Base-by-base conservation (phyloP, 305 asterid genomes). In the Nicotiana rustica region DNA sequence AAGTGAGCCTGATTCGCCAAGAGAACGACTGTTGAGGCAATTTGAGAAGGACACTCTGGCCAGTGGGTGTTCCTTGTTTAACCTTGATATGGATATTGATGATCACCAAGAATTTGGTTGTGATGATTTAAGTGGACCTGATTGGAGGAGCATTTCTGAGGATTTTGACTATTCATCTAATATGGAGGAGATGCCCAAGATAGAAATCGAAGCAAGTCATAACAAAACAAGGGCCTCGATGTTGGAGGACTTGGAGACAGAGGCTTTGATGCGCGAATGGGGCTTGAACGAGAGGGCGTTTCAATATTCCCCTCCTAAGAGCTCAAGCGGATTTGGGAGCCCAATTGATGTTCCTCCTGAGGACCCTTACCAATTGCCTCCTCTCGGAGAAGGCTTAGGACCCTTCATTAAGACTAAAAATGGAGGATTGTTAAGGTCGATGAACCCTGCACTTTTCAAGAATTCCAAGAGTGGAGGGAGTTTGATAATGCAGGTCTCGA, bases 1-100 rank as follows among this genome's bases (percentile, higher is more conserved):
- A 89, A 93, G 98, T 82, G 99, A 94, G 85, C 94, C 99, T 0
- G 98, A 92, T 71, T 96, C 99, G 69, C 99, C 98, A 35, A 87
- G 99, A 88, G 98, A 93, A 86, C 89, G 91, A 57, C 83, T 96
- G 49, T 89, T 94, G 64, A 89, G 97, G 89, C 92, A 96, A 84
- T 96, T 96, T 82, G 98, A 94, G 90, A 89, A 91, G 87, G 99
- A 95, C 49, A 86, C 90, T 87, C 93, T 94, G 61, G 90, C 91
- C 81, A 81, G 82, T 75, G 95, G 96, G 57, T 89, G 91, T 85
- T 91, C 90, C 82, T 82, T 94, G 82, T 91, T 96, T 64, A 85
- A 93, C 91, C 55, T 75, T 75, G 65, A 75, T 52, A 78, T 88
- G 3, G 94, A 90, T 36, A 81, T 80, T 78, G 87, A 90, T 41